These are phyloP conservation scores for Cyclostephanos tholiformis DNA, from an alignment of 108 stramenopile species.

Conservation along the genomic window DNA sequence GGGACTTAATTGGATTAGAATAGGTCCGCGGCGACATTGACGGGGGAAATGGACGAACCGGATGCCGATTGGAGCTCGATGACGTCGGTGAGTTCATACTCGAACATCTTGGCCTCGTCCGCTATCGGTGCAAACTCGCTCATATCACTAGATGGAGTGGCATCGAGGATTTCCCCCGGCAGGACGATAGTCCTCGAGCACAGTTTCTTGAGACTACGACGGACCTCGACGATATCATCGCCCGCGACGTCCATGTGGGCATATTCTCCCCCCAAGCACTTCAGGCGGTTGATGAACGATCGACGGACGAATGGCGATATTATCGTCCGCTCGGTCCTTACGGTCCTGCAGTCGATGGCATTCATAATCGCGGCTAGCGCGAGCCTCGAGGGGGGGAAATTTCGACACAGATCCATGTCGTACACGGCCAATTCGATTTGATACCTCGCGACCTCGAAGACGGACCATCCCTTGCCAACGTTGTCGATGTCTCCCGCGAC, in stretches of 20 bases:
- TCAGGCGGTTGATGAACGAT: constrained; percentile 8
- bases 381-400: constrained; percentile 33
- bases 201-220: background rate
- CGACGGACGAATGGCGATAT: constrained; percentile 8
- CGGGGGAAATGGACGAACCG: background rate
- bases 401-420: constrained; percentile 7
- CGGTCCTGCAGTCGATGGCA: constrained; percentile 32
- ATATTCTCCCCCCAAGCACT: constrained; percentile 11
- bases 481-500: background rate
- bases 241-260: background rate
- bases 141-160: background rate
- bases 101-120: background rate
- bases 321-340: constrained; percentile 15
- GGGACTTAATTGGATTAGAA: background rate
- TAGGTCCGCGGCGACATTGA: constrained; percentile 3
- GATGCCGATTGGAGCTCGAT: background rate
- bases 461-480: constrained; percentile 23
- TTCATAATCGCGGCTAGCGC: constrained; percentile 48
- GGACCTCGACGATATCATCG: background rate
- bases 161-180: constrained; percentile 6
- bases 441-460: constrained; percentile 48
- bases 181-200: constrained; percentile 15
- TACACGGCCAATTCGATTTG: constrained; percentile 71
- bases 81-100: background rate
- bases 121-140: constrained; percentile 3